Evolutionary conservation across 768 basidiomycete species (phyloP).

Genomic region (Amanita jacksonii): DNA sequence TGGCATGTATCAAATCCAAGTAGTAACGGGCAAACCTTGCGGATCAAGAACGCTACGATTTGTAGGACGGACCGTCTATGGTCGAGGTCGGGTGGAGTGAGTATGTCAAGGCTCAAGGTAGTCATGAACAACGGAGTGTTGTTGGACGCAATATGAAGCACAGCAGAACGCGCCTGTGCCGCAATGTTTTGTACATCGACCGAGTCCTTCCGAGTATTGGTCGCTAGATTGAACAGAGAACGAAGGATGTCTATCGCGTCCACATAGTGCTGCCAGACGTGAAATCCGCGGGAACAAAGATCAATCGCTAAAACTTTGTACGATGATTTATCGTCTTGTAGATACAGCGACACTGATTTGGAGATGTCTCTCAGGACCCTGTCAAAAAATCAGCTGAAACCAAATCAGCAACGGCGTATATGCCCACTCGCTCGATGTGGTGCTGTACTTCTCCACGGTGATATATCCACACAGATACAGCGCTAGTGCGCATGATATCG

Average conservation of each 20-base stretch:
- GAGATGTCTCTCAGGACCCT: slow-evolving; percentile 81
- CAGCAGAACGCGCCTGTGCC: slow-evolving; percentile 72
- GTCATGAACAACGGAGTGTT: slow-evolving; percentile 93
- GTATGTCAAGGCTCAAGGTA: slow-evolving; percentile 82
- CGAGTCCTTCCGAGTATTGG: slow-evolving; percentile 58
- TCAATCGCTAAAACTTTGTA: slow-evolving; percentile 77
- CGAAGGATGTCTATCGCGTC: slow-evolving; percentile 86
- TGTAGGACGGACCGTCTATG: slow-evolving; percentile 87
- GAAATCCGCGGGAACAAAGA: slow-evolving; percentile 83
- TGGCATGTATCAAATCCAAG: not conserved
- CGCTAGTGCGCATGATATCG: slow-evolving; percentile 51
- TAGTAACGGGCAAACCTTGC: slow-evolving; percentile 45
- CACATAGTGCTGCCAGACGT: slow-evolving; percentile 90
- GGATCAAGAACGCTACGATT: slow-evolving; percentile 85
- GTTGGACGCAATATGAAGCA: slow-evolving; percentile 73
- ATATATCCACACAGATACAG: slow-evolving; percentile 78
- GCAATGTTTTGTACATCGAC: slow-evolving; percentile 60
- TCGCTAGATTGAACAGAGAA: slow-evolving; percentile 73
- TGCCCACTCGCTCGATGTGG: slow-evolving; percentile 62
- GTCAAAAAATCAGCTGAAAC: slow-evolving; percentile 2
- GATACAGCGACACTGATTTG: slow-evolving; percentile 67
- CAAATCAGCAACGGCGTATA: not conserved
- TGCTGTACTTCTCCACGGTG: slow-evolving; percentile 68
- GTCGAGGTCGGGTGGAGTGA: slow-evolving; percentile 63
- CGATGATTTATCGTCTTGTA: slow-evolving; percentile 61